A percentile compares a stretch with the other conserved stretches of the same genome.
Evolutionary conservation across 768 basidiomycete genomes (phyloP).

Genomic region (Cyclocybe cylindracea): DNA sequence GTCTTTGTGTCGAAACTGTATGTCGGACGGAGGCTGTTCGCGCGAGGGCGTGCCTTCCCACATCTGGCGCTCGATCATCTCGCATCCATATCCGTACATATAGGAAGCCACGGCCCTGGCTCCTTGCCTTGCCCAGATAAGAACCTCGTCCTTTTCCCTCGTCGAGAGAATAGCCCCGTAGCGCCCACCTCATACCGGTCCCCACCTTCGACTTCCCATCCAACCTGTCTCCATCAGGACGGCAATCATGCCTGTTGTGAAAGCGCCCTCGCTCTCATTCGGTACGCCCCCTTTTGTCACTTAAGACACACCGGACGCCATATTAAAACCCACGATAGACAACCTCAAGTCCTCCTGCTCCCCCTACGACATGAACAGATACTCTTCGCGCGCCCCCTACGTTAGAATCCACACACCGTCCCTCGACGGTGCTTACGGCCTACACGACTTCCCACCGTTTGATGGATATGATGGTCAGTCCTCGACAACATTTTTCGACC

Average conservation of each 20-base stretch:
- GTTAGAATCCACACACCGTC: slow-evolving; percentile 22
- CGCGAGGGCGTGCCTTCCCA: slow-evolving; percentile 26
- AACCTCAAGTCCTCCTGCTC: slow-evolving; percentile 17
- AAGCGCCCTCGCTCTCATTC: slow-evolving; percentile 17
- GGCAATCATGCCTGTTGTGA: slow-evolving; percentile 17
- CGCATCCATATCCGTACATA: slow-evolving; percentile 24
- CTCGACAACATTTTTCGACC: not conserved
- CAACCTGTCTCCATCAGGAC: slow-evolving; percentile 11
- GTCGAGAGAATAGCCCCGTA: slow-evolving; percentile 20
- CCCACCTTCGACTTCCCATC: slow-evolving; percentile 5
- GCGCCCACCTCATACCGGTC: slow-evolving; percentile 18
- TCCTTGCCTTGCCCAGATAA: slow-evolving; percentile 31
- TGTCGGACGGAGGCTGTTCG: slow-evolving; percentile 37
- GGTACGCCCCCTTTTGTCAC: slow-evolving; percentile 20
- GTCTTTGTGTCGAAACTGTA: slow-evolving; percentile 25
- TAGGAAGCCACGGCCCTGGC: slow-evolving; percentile 29
- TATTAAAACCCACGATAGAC: slow-evolving; percentile 11
- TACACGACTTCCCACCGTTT: slow-evolving; percentile 14
- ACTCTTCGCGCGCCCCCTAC: slow-evolving; percentile 17
- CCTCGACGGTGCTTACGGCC: slow-evolving; percentile 13
- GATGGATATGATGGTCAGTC: slow-evolving; percentile 14
- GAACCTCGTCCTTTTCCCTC: slow-evolving; percentile 17
- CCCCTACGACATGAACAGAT: slow-evolving; percentile 21
- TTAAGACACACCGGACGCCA: slow-evolving; percentile 12
- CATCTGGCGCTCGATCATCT: slow-evolving; percentile 34